Percentiles rank a stretch among this genome's conserved stretches.
phyloP scores from a whole-genome alignment of 106 monocot genomes.

The Apostasia ramifera region DNA sequence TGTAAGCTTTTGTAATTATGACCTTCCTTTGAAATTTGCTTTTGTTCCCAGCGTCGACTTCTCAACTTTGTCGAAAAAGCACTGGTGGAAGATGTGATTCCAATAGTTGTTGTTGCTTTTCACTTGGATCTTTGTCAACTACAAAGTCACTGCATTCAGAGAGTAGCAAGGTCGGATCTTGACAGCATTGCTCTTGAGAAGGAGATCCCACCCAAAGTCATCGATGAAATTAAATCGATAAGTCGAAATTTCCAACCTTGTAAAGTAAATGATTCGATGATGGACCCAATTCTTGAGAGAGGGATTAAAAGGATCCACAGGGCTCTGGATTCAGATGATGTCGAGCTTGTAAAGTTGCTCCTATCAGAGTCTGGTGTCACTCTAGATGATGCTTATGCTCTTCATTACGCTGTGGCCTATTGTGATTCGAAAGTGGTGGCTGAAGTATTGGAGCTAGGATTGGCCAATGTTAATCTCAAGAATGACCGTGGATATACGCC shows the following conservation, averaged over 20 bases:
- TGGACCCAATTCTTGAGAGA: constrained; percentile 42
- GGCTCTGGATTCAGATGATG: constrained; percentile 90
- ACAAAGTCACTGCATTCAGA: constrained; percentile 47
- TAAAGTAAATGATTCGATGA: constrained; percentile 1
- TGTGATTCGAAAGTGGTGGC: constrained; percentile 92
- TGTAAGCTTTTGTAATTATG: too few species aligned
- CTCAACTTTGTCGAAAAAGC: constrained; percentile 71
- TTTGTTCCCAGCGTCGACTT: constrained; percentile 57
- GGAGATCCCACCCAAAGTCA: constrained; percentile 54
- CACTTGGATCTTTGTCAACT: constrained; percentile 49
- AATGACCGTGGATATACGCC: constrained; percentile 77
- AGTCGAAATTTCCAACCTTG: constrained; percentile 19
- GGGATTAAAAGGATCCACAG: constrained; percentile 62
- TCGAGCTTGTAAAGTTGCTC: constrained; percentile 88
- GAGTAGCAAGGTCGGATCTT: constrained; percentile 70
- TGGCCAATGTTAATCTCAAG: constrained; percentile 68
- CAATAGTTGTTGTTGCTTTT: constrained; percentile 66
- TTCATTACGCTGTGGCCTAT: constrained; percentile 83
- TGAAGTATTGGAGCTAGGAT: constrained; percentile 55
- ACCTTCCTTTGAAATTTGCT: too few species aligned
- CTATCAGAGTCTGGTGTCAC: constrained; percentile 65
- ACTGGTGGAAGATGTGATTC: constrained; percentile 84
- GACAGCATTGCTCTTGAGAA: constrained; percentile 59
- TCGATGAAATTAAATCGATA: constrained; percentile 42
- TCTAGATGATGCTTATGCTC: constrained; percentile 70